phyloP scores from a whole-genome alignment of 192 early-diverging fungal species.

The Entrophospora sp. region DNA sequence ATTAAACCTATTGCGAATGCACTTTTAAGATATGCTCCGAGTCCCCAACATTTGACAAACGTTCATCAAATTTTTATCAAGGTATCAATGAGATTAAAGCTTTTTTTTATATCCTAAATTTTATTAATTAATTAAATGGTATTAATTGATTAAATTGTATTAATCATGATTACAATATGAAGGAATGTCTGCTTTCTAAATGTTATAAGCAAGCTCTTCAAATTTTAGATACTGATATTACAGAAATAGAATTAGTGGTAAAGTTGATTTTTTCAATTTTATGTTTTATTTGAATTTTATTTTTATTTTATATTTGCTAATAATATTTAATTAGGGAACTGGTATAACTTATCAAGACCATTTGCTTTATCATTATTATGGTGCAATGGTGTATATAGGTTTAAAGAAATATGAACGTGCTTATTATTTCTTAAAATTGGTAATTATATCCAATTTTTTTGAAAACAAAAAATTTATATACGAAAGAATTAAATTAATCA shows the following conservation, averaged over 20 bases:
- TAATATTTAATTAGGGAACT: constrained; percentile 33
- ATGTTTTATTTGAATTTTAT: neutral
- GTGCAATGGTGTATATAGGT: constrained; percentile 59
- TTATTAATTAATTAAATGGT: no score
- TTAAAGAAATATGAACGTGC: constrained; percentile 58
- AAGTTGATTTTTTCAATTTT: neutral
- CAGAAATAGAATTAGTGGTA: constrained; percentile 38
- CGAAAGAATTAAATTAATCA: neutral
- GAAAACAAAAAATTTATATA: neutral
- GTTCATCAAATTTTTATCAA: constrained; percentile 18
- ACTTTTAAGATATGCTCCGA: constrained; percentile 9
- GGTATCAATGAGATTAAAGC: no score
- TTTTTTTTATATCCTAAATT: no score
- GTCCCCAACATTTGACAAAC: constrained; percentile 15
- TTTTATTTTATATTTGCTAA: constrained; percentile 4
- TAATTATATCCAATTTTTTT: constrained; percentile 17
- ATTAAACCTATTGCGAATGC: constrained; percentile 15
- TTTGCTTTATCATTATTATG: constrained; percentile 74
- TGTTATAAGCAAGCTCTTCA: constrained; percentile 38
- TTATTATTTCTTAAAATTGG: constrained; percentile 48
- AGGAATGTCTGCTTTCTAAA: constrained; percentile 41
- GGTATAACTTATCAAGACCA: constrained; percentile 40
- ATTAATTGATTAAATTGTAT: no score
- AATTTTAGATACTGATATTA: constrained; percentile 42
- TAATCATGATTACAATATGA: neutral